Base-by-base conservation (phyloP, 176 grass and related monocot species). In the Zea luxurians region DNA sequence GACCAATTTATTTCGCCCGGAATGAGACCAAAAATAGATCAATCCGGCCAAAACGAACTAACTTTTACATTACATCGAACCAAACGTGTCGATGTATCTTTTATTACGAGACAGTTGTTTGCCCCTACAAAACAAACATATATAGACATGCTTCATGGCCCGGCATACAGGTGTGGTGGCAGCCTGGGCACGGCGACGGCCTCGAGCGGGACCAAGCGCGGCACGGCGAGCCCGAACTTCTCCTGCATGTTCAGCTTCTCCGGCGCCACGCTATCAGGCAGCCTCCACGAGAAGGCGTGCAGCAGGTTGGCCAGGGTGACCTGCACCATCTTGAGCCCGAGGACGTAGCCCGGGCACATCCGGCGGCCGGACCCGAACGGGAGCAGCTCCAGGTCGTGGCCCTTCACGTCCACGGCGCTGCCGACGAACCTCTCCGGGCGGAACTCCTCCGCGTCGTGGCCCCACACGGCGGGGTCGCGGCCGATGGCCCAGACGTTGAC, bases 401-500 rank as follows among this genome's bases (percentile, higher is more conserved):
- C 67, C 18, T 34, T 70, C 2, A 70, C 44, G 43, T 70, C 18
- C 43, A 70, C 4, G 18, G 10, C 3, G 44, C 44, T 68, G 59
- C 65, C 41, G 68, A 82, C 4, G 41, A 94, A 94, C 17, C 89
- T 63, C 80, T 91, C 92, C 3, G 89, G 92, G 13, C 48, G 34
- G 45, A 94, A 91, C 64, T 89, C 80, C 21, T 77, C 86, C 15
- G 89, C 45, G 8, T 75, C 35, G 5, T 64, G 66, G 85, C 91
- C 68, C 68, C 85, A 82, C 8, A 85, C 35, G 3, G 75, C 54
- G 6, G 82, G 89, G 66, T 91, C 89, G 20, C 85, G 76, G 9
- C 67, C 85, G 60, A 91, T 91, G 44, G 85, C 74, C 89, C 89
- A 91, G 27, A 79, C 44, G 49, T 88, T 91, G 3, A 91, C 68